These are phyloP conservation scores for Eleusine coracana DNA, from an alignment of 176 grass and related monocot genomes.

Conservation along the genomic window DNA sequence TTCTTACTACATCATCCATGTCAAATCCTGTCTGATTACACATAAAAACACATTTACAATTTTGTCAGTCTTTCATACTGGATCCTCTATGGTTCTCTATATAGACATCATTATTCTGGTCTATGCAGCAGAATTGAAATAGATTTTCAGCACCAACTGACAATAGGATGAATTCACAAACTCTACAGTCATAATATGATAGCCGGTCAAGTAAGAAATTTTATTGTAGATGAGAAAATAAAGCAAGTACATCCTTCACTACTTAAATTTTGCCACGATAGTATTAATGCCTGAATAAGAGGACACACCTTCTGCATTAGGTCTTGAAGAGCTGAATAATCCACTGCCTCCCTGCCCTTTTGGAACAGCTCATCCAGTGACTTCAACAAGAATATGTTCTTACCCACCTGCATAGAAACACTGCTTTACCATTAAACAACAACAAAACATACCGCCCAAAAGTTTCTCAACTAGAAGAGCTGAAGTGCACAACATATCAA, in stretches of 20 bases:
- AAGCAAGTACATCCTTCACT: neutral
- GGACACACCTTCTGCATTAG: conserved; percentile 74
- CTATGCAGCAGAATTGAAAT: conserved; percentile 6
- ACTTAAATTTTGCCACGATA: conserved; percentile 16
- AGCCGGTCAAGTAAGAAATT: neutral
- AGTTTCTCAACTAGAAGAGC: conserved; percentile 17
- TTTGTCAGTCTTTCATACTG: neutral
- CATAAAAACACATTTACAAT: conserved; percentile 26
- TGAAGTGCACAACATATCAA: neutral
- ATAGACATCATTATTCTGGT: conserved; percentile 20
- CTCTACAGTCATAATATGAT: conserved; percentile 13
- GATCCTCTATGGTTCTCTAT: neutral
- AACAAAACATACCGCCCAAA: conserved; percentile 1
- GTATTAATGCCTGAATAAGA: neutral
- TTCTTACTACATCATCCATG: conserved; percentile 88
- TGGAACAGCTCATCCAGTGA: conserved; percentile 72
- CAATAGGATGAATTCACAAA: conserved; percentile 5
- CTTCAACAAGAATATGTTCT: conserved; percentile 76
- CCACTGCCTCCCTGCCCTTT: conserved; percentile 67
- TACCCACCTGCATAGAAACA: conserved; percentile 66
- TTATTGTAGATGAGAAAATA: neutral
- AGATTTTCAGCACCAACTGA: neutral
- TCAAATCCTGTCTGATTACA: conserved; percentile 84
- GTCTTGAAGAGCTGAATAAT: conserved; percentile 61
- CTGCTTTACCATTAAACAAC: conserved; percentile 4